Percentiles rank a stretch among this genome's conserved stretches.
Evolutionary conservation across 257 asterid species (phyloP).

Genomic region (Fraxinus excelsior): DNA sequence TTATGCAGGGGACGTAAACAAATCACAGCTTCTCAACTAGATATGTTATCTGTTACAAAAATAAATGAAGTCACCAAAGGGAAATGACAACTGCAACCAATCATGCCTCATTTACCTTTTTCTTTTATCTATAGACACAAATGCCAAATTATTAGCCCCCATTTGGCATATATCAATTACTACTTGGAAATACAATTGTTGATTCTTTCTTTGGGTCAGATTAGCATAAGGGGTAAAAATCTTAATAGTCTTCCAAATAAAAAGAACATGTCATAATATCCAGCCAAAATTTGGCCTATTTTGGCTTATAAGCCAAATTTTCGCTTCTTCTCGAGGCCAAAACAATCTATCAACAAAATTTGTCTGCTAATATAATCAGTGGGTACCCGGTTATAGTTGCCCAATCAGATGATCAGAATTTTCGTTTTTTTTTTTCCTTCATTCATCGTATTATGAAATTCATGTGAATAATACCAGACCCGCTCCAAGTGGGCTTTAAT

Average conservation of each 20-base stretch:
- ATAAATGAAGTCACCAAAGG: slow-evolving; percentile 16
- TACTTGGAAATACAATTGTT: background rate
- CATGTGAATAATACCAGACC: no score
- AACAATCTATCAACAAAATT: no score
- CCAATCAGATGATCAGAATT: no score
- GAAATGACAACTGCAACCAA: background rate
- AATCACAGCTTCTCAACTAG: slow-evolving; percentile 15
- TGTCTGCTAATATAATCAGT: no score
- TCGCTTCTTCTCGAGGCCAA: background rate
- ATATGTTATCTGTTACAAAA: slow-evolving; percentile 17
- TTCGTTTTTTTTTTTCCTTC: no score
- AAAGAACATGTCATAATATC: background rate
- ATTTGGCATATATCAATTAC: background rate
- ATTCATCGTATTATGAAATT: no score
- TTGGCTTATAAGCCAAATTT: no score
- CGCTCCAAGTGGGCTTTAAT: no score
- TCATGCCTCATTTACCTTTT: background rate
- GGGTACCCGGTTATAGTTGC: no score
- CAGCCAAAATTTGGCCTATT: background rate
- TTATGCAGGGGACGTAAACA: background rate
- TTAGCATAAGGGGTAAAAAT: background rate
- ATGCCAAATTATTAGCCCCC: background rate
- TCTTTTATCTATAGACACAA: background rate
- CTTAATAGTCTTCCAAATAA: background rate
- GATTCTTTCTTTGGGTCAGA: background rate